These are phyloP conservation scores for Lizanozyma gosingica DNA, from an alignment of 1,139 yeast species.

Conservation along the genomic window DNA sequence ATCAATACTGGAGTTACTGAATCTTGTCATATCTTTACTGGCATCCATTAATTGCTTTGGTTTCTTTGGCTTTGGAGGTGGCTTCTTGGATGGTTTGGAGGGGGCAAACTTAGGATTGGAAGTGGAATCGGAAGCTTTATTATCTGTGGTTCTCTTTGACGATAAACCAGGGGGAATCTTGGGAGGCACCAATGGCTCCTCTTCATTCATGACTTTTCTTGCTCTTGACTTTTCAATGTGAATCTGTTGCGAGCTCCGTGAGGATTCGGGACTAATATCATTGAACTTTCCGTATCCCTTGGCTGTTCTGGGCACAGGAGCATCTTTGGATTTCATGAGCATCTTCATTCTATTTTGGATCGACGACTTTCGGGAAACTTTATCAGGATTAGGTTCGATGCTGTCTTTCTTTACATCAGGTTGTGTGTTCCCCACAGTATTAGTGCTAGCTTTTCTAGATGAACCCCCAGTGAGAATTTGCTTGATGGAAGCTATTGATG, in stretches of 20 bases:
- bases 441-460: slow-evolving; percentile 7
- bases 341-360: slow-evolving; percentile 65
- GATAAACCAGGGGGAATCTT: slow-evolving; percentile 24
- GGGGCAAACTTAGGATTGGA: slow-evolving; percentile 9
- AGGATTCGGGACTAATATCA: slow-evolving; percentile 3
- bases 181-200: slow-evolving; percentile 25
- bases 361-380: slow-evolving; percentile 25
- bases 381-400: slow-evolving; percentile 8
- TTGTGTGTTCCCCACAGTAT: slow-evolving; percentile 7
- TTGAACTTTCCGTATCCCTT: slow-evolving; percentile 71
- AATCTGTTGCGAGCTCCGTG: neutral
- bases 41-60: slow-evolving; percentile 40
- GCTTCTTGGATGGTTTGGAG: slow-evolving; percentile 20
- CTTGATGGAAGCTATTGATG: slow-evolving; percentile 16
- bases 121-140: neutral
- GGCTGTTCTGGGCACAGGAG: slow-evolving; percentile 52
- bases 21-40: slow-evolving; percentile 12
- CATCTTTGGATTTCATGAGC: slow-evolving; percentile 40
- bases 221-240: slow-evolving; percentile 1
- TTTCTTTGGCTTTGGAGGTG: slow-evolving; percentile 57
- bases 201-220: slow-evolving; percentile 5
- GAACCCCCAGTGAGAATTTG: slow-evolving; percentile 8
- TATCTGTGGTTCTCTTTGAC: slow-evolving; percentile 8
- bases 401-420: slow-evolving; percentile 7
- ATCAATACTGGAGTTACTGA: slow-evolving; percentile 32